These are phyloP conservation scores for Starmerella geochares DNA, from an alignment of 805 yeast genomes.

Conservation along the genomic window DNA sequence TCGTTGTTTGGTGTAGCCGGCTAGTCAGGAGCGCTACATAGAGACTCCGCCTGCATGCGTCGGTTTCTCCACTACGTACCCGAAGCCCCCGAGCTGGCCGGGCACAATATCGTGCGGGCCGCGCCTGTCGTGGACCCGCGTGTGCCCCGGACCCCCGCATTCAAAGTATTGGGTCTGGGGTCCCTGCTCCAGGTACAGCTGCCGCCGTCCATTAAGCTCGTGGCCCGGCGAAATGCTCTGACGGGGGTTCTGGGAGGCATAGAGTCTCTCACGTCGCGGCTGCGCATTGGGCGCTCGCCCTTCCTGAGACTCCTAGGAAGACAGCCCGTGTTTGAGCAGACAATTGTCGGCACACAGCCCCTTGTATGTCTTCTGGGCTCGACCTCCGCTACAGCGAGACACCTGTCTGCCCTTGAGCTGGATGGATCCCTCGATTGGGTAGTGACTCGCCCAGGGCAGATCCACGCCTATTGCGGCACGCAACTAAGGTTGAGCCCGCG, in stretches of 20 bases:
- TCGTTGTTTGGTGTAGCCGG: neutral
- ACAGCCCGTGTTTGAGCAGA: constrained; percentile 25
- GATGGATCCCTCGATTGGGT: constrained; percentile 38
- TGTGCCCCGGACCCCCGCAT: constrained; percentile 17
- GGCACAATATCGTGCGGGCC: constrained; percentile 19
- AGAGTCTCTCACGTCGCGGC: constrained; percentile 17
- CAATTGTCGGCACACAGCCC: constrained; percentile 22
- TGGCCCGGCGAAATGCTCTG: constrained; percentile 22
- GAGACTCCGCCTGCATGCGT: constrained; percentile 1
- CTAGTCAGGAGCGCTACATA: neutral
- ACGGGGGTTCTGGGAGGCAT: constrained; percentile 22
- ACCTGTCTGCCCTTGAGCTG: constrained; percentile 33
- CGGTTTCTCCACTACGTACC: constrained; percentile 23
- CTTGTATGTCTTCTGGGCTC: constrained; percentile 21
- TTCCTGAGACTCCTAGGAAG: constrained; percentile 19
- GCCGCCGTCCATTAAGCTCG: constrained; percentile 33
- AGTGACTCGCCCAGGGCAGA: constrained; percentile 30
- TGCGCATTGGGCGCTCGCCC: constrained; percentile 17
- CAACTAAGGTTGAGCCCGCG: constrained; percentile 28
- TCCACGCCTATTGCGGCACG: constrained; percentile 41
- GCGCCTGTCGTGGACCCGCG: constrained; percentile 23
- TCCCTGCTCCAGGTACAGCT: constrained; percentile 79
- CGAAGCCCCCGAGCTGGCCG: constrained; percentile 23
- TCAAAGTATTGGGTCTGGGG: constrained; percentile 55
- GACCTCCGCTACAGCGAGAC: constrained; percentile 2